Evolutionary conservation across 116 monocot genomes (phyloP), one percentile per base, ranked within the genome.

Genomic region (Phalaenopsis hybrid): DNA sequence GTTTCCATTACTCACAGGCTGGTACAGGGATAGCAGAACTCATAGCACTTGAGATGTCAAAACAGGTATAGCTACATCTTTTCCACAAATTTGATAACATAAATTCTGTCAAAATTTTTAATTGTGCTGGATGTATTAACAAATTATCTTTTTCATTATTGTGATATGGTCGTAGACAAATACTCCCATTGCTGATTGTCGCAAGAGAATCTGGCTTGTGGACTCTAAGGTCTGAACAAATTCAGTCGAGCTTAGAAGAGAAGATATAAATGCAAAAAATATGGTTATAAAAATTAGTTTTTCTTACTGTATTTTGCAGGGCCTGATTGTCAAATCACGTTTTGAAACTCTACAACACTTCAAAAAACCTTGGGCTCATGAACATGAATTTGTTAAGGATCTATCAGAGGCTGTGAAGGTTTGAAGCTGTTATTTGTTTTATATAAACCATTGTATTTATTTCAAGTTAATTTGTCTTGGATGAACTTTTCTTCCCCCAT

Each of bases 21-120:
- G 97, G 97, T 73, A 97, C 97, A 79, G 97, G 97, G 31, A 97
- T 97, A 86, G 97, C 97, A 25, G 97, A 94, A 83, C 91, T 97
- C n/a, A 94, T 97, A 82, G 97, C 94, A 48, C 94, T 91, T 34
- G 91, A 97, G 89, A 94, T 97, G 84, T 94, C 97, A 75, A 94
- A 85, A 79, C 90, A 91, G 94, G 96, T 94, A 81, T 37, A 61
- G 50, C 44, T 28, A 75, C 9, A 46, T 46, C 21, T 9, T 41
- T 44, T 20, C 45, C 3, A 13, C 75, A 75, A 75, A n/a, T 75
- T 46, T 21, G 20, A 75, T 75, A 23, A 65, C 25, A 65, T 21
- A 23, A 65, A 25, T 41, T 65, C 7, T 23, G 1, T 65, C 9
- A 6, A 21, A 21, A 8, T 21, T 21, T 65, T 65, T 65, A 23